These are phyloP conservation scores for Alternaria gansuensis DNA, from an alignment of 2,329 filamentous ascomycete genomes.

Conservation along the genomic window DNA sequence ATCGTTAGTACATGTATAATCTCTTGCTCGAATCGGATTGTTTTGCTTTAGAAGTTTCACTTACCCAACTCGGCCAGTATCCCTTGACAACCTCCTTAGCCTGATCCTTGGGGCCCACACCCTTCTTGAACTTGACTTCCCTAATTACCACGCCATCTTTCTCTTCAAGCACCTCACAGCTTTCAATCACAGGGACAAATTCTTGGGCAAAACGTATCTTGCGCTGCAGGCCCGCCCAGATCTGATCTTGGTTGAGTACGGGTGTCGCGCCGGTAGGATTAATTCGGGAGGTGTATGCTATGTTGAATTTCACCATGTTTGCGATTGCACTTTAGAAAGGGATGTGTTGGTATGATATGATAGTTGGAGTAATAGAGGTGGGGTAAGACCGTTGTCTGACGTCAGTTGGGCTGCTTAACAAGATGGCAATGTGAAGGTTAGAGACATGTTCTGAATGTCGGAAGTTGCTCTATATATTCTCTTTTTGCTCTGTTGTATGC, in stretches of 20 bases:
- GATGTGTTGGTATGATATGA: not conserved
- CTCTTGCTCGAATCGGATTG: not conserved
- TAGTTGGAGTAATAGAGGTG: not conserved
- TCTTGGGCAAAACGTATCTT: slow-evolving; percentile 59
- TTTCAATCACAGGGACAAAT: slow-evolving; percentile 57
- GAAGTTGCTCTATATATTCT: not conserved
- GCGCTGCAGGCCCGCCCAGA: slow-evolving; percentile 58
- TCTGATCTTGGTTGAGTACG: slow-evolving; percentile 49
- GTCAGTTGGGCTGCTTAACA: not conserved
- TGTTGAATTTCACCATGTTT: slow-evolving; percentile 53
- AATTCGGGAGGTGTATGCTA: slow-evolving; percentile 56
- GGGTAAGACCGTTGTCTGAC: slow-evolving; percentile 1
- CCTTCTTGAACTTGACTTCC: slow-evolving; percentile 54
- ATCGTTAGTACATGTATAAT: not conserved
- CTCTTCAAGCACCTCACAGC: slow-evolving; percentile 55
- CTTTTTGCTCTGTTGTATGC: not conserved
- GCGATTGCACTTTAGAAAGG: not conserved
- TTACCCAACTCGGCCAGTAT: slow-evolving; percentile 54
- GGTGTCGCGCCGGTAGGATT: slow-evolving; percentile 54
- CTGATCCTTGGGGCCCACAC: slow-evolving; percentile 35
- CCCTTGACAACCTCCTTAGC: slow-evolving; percentile 54
- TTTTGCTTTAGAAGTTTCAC: slow-evolving; percentile 10
- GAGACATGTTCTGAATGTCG: not conserved
- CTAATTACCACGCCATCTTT: slow-evolving; percentile 47
- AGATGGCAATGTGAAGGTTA: not conserved